Evolutionary conservation across 306 rosid species (phyloP).

Genomic region (Ormosia semicastrata): DNA sequence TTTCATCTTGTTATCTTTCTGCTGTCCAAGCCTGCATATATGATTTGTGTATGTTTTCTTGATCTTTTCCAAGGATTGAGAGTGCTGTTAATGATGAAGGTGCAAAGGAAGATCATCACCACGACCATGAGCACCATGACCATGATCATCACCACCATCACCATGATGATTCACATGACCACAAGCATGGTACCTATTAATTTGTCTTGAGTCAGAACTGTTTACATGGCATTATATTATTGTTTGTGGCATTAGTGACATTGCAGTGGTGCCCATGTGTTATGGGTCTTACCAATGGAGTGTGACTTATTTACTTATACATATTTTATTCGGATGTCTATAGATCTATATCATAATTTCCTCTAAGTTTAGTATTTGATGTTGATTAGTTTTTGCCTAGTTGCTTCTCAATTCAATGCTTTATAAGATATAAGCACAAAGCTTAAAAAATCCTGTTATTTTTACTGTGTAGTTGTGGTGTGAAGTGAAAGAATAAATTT

Average conservation of each 20-base stretch:
- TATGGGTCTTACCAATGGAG: neutral
- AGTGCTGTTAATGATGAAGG: constrained; percentile 61
- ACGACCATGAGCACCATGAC: constrained; percentile 41
- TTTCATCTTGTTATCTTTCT: neutral
- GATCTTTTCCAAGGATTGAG: constrained; percentile 69
- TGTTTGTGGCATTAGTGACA: neutral
- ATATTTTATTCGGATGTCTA: neutral
- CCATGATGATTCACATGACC: constrained; percentile 58
- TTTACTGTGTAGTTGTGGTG: constrained; percentile 1
- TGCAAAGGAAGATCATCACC: constrained; percentile 63
- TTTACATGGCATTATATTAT: neutral
- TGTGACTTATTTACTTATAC: neutral
- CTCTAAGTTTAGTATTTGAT: neutral
- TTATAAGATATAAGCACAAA: neutral
- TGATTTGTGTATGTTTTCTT: constrained; percentile 26
- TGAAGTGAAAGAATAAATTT: constrained; percentile 11
- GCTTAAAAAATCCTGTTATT: neutral
- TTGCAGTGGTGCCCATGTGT: neutral
- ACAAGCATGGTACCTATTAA: constrained; percentile 66
- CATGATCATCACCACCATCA: constrained; percentile 55
- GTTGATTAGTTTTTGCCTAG: neutral
- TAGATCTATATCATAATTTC: neutral
- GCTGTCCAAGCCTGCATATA: constrained; percentile 14
- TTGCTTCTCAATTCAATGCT: constrained; percentile 24
- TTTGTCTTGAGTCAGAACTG: neutral